Evolutionary conservation across 2,329 filamentous ascomycete genomes (phyloP).

Genomic region (Apiospora rasikravindrae): DNA sequence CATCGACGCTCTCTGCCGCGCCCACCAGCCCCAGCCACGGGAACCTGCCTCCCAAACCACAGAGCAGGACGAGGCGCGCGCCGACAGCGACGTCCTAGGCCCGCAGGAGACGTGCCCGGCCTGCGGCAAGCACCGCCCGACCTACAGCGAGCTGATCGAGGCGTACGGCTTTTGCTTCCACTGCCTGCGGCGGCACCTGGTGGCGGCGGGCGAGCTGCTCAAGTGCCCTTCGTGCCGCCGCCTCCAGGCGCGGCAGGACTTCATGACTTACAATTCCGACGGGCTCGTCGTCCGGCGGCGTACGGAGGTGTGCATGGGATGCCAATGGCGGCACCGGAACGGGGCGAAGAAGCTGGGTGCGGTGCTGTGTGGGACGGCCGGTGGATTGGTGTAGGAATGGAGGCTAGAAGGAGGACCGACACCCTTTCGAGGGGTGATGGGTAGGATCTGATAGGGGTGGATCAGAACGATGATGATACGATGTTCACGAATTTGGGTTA

Average conservation of each 20-base stretch:
- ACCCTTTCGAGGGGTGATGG: not conserved
- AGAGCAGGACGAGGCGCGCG: not conserved
- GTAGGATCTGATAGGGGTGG: too few species aligned
- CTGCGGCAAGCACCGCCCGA: not conserved
- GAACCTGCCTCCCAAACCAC: not conserved
- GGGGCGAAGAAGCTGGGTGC: not conserved
- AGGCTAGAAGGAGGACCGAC: not conserved
- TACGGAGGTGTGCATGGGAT: not conserved
- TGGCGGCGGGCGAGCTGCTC: not conserved
- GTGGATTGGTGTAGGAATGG: not conserved
- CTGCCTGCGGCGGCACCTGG: conserved; percentile 13
- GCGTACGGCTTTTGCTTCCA: conserved; percentile 6
- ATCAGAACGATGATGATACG: too few species aligned
- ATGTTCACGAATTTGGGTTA: too few species aligned
- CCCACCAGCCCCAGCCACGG: not conserved
- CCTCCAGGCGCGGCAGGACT: conserved; percentile 2
- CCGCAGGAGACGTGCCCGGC: not conserved
- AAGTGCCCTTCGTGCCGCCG: not conserved
- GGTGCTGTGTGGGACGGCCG: not conserved
- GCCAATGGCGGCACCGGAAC: not conserved
- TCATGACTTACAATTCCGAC: not conserved
- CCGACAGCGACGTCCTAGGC: not conserved
- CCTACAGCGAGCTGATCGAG: not conserved
- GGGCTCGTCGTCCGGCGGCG: not conserved
- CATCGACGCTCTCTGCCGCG: not conserved